Evolutionary conservation across 1,139 yeast genomes (phyloP), one percentile per base, ranked within the genome.

Genomic region (Debaryomyces coudertii): DNA sequence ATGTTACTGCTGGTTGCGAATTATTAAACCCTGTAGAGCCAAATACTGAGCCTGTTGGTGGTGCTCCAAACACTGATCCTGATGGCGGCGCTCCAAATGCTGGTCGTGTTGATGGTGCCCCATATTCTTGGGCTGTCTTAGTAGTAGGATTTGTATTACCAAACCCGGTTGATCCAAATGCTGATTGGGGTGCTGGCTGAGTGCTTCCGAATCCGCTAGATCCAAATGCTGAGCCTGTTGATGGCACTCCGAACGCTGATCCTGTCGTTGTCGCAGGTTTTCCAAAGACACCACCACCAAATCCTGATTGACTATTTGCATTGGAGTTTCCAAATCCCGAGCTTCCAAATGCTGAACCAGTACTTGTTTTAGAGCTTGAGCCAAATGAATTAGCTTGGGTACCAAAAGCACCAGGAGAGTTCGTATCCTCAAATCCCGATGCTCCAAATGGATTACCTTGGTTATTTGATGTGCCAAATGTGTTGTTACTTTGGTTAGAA

Each of bases 271-370:
- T 8, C 9, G 40, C 11, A 23, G 30, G 33, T 12, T 15, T 24
- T 4, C 53, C 52, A 30, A 49, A 25, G 11, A 43, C 43, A 7
- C 49, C 39, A 14, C 46, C 43, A 9, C 58, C 54, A 38, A 53
- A 53, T 8, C 53, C 51, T 14, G 33, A 29, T 15, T 14, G 33
- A 8, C 1, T 29, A 8, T 29, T 29, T 29, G 24, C 11, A n/a
- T 9, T 18, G n/a, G 55, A 35, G 31, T 43, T 42, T 12, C 62
- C 66, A 53, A 62, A 60, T 5, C 59, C 63, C 14, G 49, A 48
- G 15, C 36, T 25, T 11, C 51, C 50, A 42, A 45, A 30, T 15
- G 47, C 48, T 2, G 50, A 40, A 11, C 36, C 36, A 6, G 24
- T 20, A 9, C 18, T 25, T 9, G 28, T n/a, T 9, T 25, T 33